A percentile compares a stretch with the other conserved stretches of the same genome.
phyloP scores from a whole-genome alignment of 1,284 basidiomycete genomes.

The Moniliella sp. region DNA sequence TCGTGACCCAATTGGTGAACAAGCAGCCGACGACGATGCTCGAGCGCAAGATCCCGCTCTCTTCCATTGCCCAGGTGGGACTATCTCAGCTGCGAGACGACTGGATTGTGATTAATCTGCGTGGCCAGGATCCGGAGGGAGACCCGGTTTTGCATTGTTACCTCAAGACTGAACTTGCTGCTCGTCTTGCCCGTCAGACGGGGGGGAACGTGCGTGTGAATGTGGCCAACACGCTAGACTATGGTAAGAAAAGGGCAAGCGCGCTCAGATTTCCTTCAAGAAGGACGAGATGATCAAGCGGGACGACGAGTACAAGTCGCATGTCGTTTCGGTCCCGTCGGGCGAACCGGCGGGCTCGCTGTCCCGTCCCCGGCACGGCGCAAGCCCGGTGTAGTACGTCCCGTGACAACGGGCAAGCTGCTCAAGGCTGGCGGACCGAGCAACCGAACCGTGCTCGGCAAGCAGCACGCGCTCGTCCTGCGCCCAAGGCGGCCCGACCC shows the following conservation, averaged over 20 bases:
- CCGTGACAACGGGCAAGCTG: constrained; percentile 64
- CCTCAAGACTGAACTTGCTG: constrained; percentile 84
- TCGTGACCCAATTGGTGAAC: constrained; percentile 42
- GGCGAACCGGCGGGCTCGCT: constrained; percentile 62
- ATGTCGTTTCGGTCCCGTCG: constrained; percentile 62
- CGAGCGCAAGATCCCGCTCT: constrained; percentile 71
- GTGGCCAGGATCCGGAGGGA: constrained; percentile 59
- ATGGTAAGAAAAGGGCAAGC: constrained; percentile 91
- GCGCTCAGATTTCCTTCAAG: constrained; percentile 60
- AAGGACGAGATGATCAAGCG: constrained; percentile 68
- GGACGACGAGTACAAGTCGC: constrained; percentile 80
- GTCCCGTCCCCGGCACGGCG: constrained; percentile 66
- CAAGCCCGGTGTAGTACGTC: constrained; percentile 60
- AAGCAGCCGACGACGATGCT: constrained; percentile 45
- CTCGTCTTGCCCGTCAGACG: constrained; percentile 60
- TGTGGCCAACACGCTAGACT: constrained; percentile 35
- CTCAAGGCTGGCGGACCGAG: constrained; percentile 52
- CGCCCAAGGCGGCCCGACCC: too few species aligned
- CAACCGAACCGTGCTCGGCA: constrained; percentile 13
- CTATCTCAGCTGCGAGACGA: constrained; percentile 80
- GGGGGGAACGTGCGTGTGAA: constrained; percentile 52
- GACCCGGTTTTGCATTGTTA: constrained; percentile 74
- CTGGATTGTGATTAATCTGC: constrained; percentile 51
- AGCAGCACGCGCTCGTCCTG: constrained; percentile 22
- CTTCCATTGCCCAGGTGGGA: constrained; percentile 61